Conservation (phyloP, 176 grass and related monocot genomes). For the Pontederia crassipes region DNA sequence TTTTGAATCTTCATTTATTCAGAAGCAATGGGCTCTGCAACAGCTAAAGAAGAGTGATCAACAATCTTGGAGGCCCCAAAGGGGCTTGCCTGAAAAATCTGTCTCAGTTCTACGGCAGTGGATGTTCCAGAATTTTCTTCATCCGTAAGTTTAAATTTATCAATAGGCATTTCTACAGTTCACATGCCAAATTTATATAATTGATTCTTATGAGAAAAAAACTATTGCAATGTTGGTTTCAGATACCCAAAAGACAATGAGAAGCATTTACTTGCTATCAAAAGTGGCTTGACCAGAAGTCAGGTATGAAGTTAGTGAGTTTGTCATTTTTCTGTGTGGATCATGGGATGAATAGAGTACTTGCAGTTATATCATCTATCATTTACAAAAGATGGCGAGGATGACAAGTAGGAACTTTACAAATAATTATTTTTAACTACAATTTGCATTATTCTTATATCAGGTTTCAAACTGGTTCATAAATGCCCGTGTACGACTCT, state of each 20-base stretch:
- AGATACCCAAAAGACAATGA: constrained; percentile 82
- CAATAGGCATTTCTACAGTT: neutral
- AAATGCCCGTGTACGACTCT: constrained; percentile 70
- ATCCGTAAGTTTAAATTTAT: constrained; percentile 42
- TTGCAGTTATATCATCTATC: too few relatives aligned
- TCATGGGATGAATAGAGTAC: neutral
- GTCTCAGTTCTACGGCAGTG: constrained; percentile 78
- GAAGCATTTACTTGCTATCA: constrained; percentile 72
- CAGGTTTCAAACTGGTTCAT: constrained; percentile 97
- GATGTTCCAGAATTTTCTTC: constrained; percentile 93
- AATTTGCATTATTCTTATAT: neutral
- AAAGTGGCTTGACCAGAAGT: constrained; percentile 59
- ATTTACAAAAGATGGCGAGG: neutral
- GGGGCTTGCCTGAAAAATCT: constrained; percentile 68
- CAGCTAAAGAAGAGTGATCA: constrained; percentile 45
- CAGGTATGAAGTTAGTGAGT: constrained; percentile 31
- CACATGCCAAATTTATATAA: neutral
- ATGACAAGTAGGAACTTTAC: neutral
- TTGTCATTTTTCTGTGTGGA: neutral
- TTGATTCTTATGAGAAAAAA: neutral
- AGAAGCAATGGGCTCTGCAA: constrained; percentile 60
- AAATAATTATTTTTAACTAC: neutral
- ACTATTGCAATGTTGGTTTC: constrained; percentile 8
- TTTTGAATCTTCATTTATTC: constrained; percentile 48
- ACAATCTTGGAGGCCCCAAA: constrained; percentile 77